These are phyloP conservation scores for Auricularia cornea DNA, from an alignment of 768 basidiomycete species.

Conservation along the genomic window DNA sequence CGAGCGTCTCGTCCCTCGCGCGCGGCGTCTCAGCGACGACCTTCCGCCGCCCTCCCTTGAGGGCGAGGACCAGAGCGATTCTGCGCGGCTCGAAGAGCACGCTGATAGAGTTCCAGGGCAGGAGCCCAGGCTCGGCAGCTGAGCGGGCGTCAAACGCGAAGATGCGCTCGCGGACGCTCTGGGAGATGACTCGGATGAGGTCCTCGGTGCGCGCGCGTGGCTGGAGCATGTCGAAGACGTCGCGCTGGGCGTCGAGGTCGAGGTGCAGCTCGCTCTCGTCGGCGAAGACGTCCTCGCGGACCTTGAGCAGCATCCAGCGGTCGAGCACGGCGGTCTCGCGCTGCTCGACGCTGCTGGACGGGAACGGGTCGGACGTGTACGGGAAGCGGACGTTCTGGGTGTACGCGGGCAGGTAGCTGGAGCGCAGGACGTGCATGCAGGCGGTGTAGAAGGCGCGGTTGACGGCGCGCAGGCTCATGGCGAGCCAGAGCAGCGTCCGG, in stretches of 20 bases:
- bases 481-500: slow-evolving; percentile 65
- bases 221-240: slow-evolving; percentile 61
- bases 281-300: slow-evolving; percentile 67
- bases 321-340: slow-evolving; percentile 72
- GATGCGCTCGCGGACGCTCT: slow-evolving; percentile 26
- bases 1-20: neutral
- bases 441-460: slow-evolving; percentile 64
- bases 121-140: neutral
- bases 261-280: slow-evolving; percentile 71
- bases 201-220: slow-evolving; percentile 73
- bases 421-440: slow-evolving; percentile 75
- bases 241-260: slow-evolving; percentile 67
- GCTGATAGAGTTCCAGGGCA: slow-evolving; percentile 30
- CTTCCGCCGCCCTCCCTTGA: slow-evolving; percentile 3
- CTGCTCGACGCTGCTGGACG: slow-evolving; percentile 34
- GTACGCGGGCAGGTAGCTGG: slow-evolving; percentile 64
- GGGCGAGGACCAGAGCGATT: slow-evolving; percentile 28
- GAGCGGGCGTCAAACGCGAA: slow-evolving; percentile 10
- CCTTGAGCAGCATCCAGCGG: slow-evolving; percentile 70
- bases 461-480: slow-evolving; percentile 52
- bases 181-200: slow-evolving; percentile 42
- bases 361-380: slow-evolving; percentile 76
- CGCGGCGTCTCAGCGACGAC: slow-evolving; percentile 6
- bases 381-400: slow-evolving; percentile 51
- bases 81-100: slow-evolving; percentile 32